Evolutionary conservation across 1,284 basidiomycete genomes (phyloP), one percentile per base, ranked within the genome.

Genomic region (Neotropicomus parvogracilis): DNA sequence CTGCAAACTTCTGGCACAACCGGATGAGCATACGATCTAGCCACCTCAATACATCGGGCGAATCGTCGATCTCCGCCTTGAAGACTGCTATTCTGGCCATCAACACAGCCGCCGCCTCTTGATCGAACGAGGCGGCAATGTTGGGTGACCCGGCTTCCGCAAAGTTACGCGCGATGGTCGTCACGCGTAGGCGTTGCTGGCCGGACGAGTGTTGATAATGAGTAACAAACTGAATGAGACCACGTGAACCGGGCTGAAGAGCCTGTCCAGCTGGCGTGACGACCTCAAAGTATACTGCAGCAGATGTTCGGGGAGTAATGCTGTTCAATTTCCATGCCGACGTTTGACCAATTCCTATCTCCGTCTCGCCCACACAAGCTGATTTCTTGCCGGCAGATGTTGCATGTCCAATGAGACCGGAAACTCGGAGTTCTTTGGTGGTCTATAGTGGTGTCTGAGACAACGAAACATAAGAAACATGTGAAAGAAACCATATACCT

Each of bases 71-170:
- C 73, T 99, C 97, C 20, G 95, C 97, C 72, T 98, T 98, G 82
- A 98, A 99, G 13, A 98, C 95, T 0, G 97, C 95, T 65, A 99
- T 99, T 54, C 97, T 82, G 3, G 97, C 92, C 97, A 99, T 99
- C 57, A 99, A 75, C 38, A 99, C 95, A 1, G 97, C 97, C 1
- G 97, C 90, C 0, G 95, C 92, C 73, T 99, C 97, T 69, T 99
- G 97, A 71, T 99, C 95, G 67, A 99, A 99, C 21, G 91, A 92
- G 10, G 88, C 86, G 0, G 94, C 90, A 56, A 99, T 94, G 64
- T 83, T 87, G 0, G 93, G 92, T 12, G 93, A 92, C 16, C 94
- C 95, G 1, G 94, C 91, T 66, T 99, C 97, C 33, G 95, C 95
- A 70, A 99, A 99, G 70, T 93, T 94, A 45, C 95, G 87, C 10